Evolutionary conservation across 73 alveolate genomes (phyloP).

Genomic region (Halteria grandinella): DNA sequence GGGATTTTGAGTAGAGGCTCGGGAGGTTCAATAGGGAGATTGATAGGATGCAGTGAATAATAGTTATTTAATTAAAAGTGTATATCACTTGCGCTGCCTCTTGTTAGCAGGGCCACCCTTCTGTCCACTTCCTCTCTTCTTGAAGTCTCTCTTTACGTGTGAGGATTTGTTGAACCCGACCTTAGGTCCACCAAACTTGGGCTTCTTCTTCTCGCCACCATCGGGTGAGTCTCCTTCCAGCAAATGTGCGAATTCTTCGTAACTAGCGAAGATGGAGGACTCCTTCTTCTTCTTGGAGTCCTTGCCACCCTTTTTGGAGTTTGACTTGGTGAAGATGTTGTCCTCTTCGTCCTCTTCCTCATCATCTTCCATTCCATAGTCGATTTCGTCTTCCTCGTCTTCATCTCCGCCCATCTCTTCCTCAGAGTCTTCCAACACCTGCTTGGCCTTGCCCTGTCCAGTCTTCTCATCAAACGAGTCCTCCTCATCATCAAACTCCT

Average conservation of each 20-base stretch:
- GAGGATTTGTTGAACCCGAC: too few relatives aligned
- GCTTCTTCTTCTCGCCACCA: slow-evolving; percentile 20
- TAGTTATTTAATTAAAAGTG: too few relatives aligned
- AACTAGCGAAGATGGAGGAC: slow-evolving; percentile 38
- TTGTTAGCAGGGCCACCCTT: too few relatives aligned
- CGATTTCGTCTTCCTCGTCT: neutral
- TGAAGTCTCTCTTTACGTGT: neutral
- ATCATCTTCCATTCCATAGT: slow-evolving; percentile 9
- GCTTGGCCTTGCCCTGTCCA: neutral
- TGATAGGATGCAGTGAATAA: slow-evolving; percentile 8
- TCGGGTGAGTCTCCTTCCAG: slow-evolving; percentile 19
- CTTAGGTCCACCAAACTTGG: too few relatives aligned
- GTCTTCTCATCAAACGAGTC: neutral
- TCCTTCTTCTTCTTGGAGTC: neutral
- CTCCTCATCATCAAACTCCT: neutral
- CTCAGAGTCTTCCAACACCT: slow-evolving; percentile 1
- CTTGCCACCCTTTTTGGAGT: slow-evolving; percentile 11
- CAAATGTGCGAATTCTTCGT: slow-evolving; percentile 38
- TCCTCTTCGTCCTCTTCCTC: slow-evolving; percentile 32
- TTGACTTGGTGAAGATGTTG: neutral
- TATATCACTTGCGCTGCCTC: too few relatives aligned
- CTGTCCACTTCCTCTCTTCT: neutral
- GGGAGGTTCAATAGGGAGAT: neutral
- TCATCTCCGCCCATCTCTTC: slow-evolving; percentile 27
- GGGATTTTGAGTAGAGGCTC: slow-evolving; percentile 15